phyloP scores from a whole-genome alignment of 345 rosid species.

The Tarenaya hassleriana region DNA sequence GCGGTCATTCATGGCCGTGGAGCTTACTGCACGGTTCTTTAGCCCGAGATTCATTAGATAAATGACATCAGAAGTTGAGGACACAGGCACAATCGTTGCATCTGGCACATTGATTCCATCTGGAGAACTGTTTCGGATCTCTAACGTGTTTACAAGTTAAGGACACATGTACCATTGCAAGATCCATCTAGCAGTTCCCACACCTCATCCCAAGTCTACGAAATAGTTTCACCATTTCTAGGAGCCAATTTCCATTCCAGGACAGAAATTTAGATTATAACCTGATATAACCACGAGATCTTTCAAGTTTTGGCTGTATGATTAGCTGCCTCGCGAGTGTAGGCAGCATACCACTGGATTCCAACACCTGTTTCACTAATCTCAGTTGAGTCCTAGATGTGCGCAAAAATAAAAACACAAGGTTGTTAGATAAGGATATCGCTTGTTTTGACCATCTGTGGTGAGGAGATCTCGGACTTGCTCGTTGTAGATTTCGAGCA shows the following conservation, averaged over 20 bases:
- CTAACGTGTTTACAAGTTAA: constrained; percentile 64
- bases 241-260: no score
- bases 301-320: no score
- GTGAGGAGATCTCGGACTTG: constrained; percentile 95
- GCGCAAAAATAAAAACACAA: neutral
- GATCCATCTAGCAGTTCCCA: constrained; percentile 1
- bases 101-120: constrained; percentile 93
- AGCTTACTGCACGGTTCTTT: constrained; percentile 70
- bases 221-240: no score
- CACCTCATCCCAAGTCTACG: no score
- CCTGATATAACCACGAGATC: no score
- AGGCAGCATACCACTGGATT: no score
- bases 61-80: constrained; percentile 78
- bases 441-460: constrained; percentile 58
- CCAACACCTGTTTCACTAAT: neutral
- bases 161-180: constrained; percentile 15
- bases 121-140: constrained; percentile 86
- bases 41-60: constrained; percentile 85
- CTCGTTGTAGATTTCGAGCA: constrained; percentile 97
- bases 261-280: no score
- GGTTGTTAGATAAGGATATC: constrained; percentile 49
- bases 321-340: no score
- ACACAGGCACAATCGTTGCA: constrained; percentile 70
- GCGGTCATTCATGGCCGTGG: constrained; percentile 89
- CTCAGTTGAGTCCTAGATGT: neutral